phyloP scores from a whole-genome alignment of 2,329 filamentous ascomycete genomes.

The Lizonia empirigonia region DNA sequence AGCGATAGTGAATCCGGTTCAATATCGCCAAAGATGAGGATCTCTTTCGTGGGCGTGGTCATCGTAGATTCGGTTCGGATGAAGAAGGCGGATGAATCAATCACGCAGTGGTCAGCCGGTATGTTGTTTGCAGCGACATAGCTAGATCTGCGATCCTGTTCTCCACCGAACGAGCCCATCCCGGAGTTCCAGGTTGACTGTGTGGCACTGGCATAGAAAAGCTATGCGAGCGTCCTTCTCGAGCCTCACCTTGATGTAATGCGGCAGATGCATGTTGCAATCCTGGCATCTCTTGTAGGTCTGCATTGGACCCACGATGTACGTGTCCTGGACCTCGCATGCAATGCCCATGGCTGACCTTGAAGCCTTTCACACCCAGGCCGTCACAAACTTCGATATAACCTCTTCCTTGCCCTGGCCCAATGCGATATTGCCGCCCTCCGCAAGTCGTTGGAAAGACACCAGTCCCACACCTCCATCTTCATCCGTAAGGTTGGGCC shows the following conservation, averaged over 20 bases:
- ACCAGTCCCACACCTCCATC: conserved; percentile 92
- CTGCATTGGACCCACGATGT: conserved; percentile 53
- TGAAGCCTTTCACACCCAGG: conserved; percentile 84
- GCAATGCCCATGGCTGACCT: conserved; percentile 88
- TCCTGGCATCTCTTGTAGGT: conserved; percentile 45
- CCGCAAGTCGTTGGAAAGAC: conserved; percentile 84
- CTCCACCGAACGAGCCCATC: conserved; percentile 24
- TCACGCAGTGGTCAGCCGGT: conserved; percentile 63
- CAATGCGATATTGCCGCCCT: conserved; percentile 84
- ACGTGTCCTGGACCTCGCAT: conserved; percentile 63
- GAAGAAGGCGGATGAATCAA: conserved; percentile 93
- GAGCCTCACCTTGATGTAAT: conserved; percentile 29
- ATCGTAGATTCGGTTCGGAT: conserved; percentile 69
- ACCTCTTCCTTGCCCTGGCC: conserved; percentile 77
- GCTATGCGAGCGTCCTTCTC: conserved; percentile 42
- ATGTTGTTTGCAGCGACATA: conserved; percentile 15
- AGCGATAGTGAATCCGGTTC: conserved; percentile 88
- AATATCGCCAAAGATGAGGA: conserved; percentile 94
- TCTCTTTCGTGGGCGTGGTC: conserved; percentile 59
- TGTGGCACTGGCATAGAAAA: conserved; percentile 41
- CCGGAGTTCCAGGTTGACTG: conserved; percentile 46
- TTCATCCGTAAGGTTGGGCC: conserved; percentile 96
- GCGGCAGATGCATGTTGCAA: conserved; percentile 29
- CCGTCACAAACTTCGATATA: conserved; percentile 90
- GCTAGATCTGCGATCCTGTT: conserved; percentile 27